Percentiles rank a stretch among this genome's conserved stretches.
Conservation (phyloP, 495 filamentous ascomycete genomes). For the Chaetomium tenue region DNA sequence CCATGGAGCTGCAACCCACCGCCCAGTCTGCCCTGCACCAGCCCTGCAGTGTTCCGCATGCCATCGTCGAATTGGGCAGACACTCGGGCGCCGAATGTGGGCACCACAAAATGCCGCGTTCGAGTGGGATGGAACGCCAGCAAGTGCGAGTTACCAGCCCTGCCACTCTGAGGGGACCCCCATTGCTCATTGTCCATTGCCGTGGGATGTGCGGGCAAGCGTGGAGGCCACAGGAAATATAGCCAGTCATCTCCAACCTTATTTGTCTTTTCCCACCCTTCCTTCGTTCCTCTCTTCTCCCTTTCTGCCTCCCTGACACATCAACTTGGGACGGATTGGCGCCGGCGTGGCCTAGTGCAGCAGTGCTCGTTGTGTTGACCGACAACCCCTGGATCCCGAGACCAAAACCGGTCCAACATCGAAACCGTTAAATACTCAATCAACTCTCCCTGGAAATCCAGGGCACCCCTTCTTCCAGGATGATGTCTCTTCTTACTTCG, state of each 20-base stretch:
- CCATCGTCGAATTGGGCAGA: not conserved
- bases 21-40: not conserved
- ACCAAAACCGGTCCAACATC: no score
- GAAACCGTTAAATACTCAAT: not conserved
- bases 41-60: not conserved
- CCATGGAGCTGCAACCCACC: not conserved
- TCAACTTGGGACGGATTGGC: not conserved
- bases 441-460: not conserved
- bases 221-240: not conserved
- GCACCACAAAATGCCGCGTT: not conserved
- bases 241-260: not conserved
- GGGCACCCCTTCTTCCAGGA: not conserved
- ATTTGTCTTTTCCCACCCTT: not conserved
- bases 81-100: not conserved
- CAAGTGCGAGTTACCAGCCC: not conserved
- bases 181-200: not conserved
- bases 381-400: not conserved
- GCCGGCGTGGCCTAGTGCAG: not conserved
- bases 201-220: not conserved
- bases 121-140: not conserved
- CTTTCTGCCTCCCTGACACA: not conserved
- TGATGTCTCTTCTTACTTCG: conserved; percentile 23
- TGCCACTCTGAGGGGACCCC: not conserved
- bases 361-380: not conserved
- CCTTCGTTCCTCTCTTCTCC: not conserved